Base-by-base conservation (phyloP, 2,329 filamentous ascomycete genomes). In the Verticillium longisporum region DNA sequence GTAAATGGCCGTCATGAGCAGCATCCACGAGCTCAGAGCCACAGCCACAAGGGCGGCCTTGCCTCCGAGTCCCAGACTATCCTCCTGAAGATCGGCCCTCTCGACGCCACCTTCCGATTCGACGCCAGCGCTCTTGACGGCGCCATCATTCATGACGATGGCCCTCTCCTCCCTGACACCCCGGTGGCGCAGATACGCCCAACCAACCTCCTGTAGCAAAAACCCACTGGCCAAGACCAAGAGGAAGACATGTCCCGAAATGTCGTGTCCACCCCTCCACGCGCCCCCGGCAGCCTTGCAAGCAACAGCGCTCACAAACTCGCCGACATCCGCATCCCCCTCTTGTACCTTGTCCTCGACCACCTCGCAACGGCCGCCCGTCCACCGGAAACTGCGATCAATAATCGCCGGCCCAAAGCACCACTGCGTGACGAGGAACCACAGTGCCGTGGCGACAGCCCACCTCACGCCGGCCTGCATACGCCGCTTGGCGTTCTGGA, bases 1-100 rank as follows among this genome's bases (percentile, higher is more conserved):
- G 81, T 94, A 99, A 45, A 96, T 93, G 2, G 93, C 93, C 50
- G 95, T 99, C 95, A 99, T 99, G 63, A 98, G 81, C 72, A 99
- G 75, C 95, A 99, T 99, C 91, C 95, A 98, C 79, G 88, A 84
- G 70, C 88, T 91, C 70, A 97, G 69, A 0, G 75, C 87, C 18
- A 89, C 83, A 32, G 97, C 85, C 0, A 71, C 81, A 31, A 82
- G 75, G 64, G 87, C 83, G 66, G 89, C 77, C 80, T 85, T 78
- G 67, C 76, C 76, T 9, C 81, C 76, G 58, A 83, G 66, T 3
- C 80, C 77, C 61, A 84, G 72, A 56, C 68, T 67, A 53, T 68
- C 65, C 21, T 65, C 37, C 4, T 67, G 57, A 1, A 68, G 69
- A 57, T 70, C 67, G 2, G 66, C 56, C 1, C 60, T 64, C 54